Evolutionary conservation across 805 yeast species (phyloP).

Genomic region (Isabelozyma rhagii): DNA sequence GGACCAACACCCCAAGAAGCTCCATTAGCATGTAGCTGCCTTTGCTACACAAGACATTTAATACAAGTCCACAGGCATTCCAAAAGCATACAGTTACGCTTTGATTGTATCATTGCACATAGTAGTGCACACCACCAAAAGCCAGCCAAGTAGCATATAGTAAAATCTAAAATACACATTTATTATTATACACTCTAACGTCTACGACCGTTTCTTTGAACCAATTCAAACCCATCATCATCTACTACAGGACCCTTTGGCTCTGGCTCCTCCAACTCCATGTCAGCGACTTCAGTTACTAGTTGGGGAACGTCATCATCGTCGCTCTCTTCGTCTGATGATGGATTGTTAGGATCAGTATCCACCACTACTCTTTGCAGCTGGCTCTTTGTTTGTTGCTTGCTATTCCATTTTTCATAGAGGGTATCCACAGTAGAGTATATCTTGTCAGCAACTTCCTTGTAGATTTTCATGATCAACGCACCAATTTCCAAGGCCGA

Average conservation of each 20-base stretch:
- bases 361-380: conserved; percentile 42
- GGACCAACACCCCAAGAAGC: conserved; percentile 32
- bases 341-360: conserved; percentile 64
- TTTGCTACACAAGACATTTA: too few species aligned
- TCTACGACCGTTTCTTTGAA: conserved; percentile 65
- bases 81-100: too few species aligned
- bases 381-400: conserved; percentile 34
- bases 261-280: conserved; percentile 27
- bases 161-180: not conserved
- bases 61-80: too few species aligned
- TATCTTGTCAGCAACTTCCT: conserved; percentile 53
- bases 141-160: not conserved
- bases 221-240: conserved; percentile 93
- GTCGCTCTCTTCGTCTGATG: conserved; percentile 43
- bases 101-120: too few species aligned
- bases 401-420: conserved; percentile 58
- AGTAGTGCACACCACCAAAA: not conserved
- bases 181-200: conserved; percentile 12
- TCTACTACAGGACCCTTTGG: conserved; percentile 67
- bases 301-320: conserved; percentile 36
- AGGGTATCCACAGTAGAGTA: conserved; percentile 56
- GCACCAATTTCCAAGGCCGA: conserved; percentile 75
- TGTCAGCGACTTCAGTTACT: conserved; percentile 19
- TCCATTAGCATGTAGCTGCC: conserved; percentile 21
- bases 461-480: conserved; percentile 61